Conservation (phyloP, 805 yeast species). For the Yamadazyma philogaea region DNA sequence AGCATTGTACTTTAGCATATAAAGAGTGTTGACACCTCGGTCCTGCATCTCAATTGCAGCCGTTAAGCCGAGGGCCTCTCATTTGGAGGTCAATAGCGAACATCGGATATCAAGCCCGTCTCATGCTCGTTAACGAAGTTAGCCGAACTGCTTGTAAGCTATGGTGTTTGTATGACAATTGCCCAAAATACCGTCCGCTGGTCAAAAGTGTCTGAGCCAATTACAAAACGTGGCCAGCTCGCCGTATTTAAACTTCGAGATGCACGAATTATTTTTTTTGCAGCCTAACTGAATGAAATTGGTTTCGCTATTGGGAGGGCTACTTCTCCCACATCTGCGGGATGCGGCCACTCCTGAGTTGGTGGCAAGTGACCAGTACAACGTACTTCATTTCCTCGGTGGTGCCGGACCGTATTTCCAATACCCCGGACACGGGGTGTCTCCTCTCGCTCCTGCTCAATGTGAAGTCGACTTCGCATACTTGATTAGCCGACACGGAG, state of each 20-base stretch:
- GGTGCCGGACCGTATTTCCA: conserved; percentile 56
- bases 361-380: conserved; percentile 42
- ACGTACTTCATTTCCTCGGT: conserved; percentile 49
- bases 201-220: too few relatives aligned
- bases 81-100: too few relatives aligned
- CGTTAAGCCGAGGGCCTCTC: too few relatives aligned
- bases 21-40: conserved; percentile 7
- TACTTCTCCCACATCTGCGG: conserved; percentile 5
- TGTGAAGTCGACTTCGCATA: conserved; percentile 66
- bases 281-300: conserved; percentile 9
- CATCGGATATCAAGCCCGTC: too few relatives aligned
- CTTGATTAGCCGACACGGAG: conserved; percentile 74
- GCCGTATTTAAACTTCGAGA: background rate
- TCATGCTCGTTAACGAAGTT: too few relatives aligned
- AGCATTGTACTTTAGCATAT: too few relatives aligned
- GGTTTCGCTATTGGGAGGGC: conserved; percentile 1
- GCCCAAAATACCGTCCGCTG: too few relatives aligned
- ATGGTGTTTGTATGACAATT: too few relatives aligned
- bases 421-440: conserved; percentile 52
- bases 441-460: conserved; percentile 43
- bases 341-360: conserved; percentile 28
- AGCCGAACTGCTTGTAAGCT: too few relatives aligned
- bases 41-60: too few relatives aligned
- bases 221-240: background rate
- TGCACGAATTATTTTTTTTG: background rate